Conservation (phyloP, 805 yeast genomes). For the Candida oleophila region DNA sequence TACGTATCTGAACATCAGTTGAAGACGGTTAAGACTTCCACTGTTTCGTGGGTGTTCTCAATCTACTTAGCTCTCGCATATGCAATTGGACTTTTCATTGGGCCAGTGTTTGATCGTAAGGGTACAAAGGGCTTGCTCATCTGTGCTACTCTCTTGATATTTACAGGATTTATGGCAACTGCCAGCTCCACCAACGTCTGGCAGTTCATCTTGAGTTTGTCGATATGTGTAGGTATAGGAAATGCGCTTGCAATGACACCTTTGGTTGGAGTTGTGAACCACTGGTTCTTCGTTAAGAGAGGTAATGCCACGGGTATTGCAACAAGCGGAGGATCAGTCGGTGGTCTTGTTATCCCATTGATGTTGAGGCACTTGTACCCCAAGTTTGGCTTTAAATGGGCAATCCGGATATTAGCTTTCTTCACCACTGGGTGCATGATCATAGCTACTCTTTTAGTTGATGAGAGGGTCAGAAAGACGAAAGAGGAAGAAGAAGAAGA, state of each 20-base stretch:
- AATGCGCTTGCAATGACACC: constrained; percentile 63
- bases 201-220: constrained; percentile 63
- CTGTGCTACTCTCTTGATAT: constrained; percentile 41
- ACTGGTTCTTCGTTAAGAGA: constrained; percentile 60
- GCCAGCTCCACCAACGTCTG: constrained; percentile 54
- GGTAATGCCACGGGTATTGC: constrained; percentile 60
- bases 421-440: constrained; percentile 16
- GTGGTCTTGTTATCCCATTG: constrained; percentile 56
- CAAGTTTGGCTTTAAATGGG: constrained; percentile 51
- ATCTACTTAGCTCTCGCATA: constrained; percentile 50
- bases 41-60: constrained; percentile 66
- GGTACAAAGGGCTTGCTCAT: constrained; percentile 50
- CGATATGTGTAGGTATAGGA: constrained; percentile 56
- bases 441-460: constrained; percentile 13
- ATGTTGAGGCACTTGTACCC: constrained; percentile 39
- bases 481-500: constrained; percentile 1
- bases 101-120: constrained; percentile 61
- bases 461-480: constrained; percentile 12
- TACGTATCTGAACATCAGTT: constrained; percentile 58
- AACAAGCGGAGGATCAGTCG: constrained; percentile 56
- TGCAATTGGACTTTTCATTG: constrained; percentile 50
- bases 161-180: constrained; percentile 53
- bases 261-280: constrained; percentile 58
- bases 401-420: constrained; percentile 44
- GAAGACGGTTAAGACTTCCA: constrained; percentile 40